phyloP scores from a whole-genome alignment of 257 asterid genomes.

The Nicotiana tabacum region DNA sequence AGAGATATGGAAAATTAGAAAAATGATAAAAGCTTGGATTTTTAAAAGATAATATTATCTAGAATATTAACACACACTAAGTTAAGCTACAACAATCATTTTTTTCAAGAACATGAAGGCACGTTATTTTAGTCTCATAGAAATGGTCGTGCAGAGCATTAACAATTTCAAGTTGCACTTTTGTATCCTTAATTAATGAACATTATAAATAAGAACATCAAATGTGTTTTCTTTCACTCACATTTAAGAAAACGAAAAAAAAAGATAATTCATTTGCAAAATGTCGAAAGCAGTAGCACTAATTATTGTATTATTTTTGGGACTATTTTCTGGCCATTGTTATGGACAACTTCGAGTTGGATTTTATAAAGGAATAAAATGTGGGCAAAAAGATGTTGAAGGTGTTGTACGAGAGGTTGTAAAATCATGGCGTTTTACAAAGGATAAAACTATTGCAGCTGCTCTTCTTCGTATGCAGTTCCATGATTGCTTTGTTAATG shows the following conservation, averaged over 20 bases:
- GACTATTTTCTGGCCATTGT: neutral
- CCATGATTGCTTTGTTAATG: constrained; percentile 58
- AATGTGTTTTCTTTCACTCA: neutral
- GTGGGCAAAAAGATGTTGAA: constrained; percentile 32
- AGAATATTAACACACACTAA: neutral
- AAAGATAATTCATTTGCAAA: neutral
- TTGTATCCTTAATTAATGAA: neutral
- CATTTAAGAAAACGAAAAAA: neutral
- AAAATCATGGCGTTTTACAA: neutral
- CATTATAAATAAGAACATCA: neutral
- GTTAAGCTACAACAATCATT: neutral
- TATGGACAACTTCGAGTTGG: constrained; percentile 23
- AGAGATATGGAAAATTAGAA: no score
- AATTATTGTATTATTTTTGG: neutral
- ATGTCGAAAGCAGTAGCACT: neutral
- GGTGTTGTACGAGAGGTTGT: constrained; percentile 19
- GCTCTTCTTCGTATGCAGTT: constrained; percentile 66
- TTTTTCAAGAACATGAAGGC: neutral
- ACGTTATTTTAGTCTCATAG: neutral
- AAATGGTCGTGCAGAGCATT: neutral
- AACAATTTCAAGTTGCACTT: neutral
- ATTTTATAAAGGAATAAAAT: constrained; percentile 37
- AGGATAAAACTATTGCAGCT: constrained; percentile 32
- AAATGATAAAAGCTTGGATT: no score
- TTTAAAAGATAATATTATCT: no score